A percentile compares a stretch with the other conserved stretches of the same genome.
Conservation (phyloP, 2,329 filamentous ascomycete genomes). For the Aspergillus candidus region DNA sequence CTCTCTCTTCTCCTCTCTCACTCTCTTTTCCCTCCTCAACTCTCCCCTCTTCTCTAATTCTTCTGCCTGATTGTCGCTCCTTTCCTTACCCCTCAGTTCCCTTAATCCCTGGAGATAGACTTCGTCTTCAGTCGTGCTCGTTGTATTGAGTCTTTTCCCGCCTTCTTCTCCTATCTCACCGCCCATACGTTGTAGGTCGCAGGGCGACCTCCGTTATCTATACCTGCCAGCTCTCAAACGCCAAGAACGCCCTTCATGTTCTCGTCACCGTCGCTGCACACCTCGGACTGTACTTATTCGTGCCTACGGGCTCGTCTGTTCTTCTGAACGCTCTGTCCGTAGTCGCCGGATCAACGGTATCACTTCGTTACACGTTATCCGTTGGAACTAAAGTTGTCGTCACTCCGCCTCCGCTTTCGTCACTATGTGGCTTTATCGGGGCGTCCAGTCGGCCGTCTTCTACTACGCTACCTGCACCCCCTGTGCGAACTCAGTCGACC, state of each 20-base stretch:
- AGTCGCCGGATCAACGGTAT: too few relatives aligned
- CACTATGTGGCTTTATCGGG: constrained; percentile 44
- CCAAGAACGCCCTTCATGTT: constrained; percentile 31
- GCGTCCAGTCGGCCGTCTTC: constrained; percentile 46
- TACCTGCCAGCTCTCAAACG: constrained; percentile 8
- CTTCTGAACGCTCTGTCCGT: constrained; percentile 12
- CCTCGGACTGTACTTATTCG: constrained; percentile 18
- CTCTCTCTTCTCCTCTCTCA: neutral
- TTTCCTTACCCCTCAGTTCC: constrained; percentile 3
- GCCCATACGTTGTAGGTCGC: constrained; percentile 16
- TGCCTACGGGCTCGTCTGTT: constrained; percentile 19
- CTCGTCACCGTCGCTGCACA: constrained; percentile 21
- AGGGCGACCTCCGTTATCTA: constrained; percentile 21
- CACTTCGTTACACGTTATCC: too few relatives aligned
- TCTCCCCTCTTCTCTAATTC: constrained; percentile 1
- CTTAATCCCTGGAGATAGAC: neutral
- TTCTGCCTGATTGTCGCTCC: constrained; percentile 1
- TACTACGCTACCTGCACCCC: constrained; percentile 46
- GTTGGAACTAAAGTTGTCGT: neutral
- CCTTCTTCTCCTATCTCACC: constrained; percentile 1
- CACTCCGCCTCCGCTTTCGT: constrained; percentile 8
- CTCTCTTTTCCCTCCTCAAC: neutral
- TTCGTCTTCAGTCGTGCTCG: constrained; percentile 1
- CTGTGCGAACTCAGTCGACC: constrained; percentile 65
- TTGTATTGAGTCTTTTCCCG: neutral